Evolutionary conservation across 257 asterid species (phyloP).

Genomic region (Perilla frutescens): DNA sequence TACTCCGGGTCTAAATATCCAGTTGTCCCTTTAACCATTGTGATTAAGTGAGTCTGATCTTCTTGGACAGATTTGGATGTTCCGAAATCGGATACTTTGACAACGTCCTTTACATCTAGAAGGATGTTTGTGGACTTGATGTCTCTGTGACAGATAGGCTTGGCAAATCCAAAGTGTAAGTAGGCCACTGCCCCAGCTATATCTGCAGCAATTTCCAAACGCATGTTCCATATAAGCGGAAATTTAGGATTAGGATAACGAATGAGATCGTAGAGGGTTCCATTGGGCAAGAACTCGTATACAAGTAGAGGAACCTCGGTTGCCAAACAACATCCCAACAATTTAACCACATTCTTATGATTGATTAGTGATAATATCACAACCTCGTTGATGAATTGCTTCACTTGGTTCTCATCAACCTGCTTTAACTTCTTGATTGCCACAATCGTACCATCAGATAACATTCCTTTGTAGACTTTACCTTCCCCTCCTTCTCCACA

Average conservation of each 20-base stretch:
- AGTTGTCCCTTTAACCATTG: constrained; percentile 34
- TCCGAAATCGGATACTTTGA: constrained; percentile 25
- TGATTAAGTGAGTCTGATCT: constrained; percentile 37
- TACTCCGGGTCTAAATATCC: constrained; percentile 25
- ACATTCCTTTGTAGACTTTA: no score
- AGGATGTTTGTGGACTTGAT: no score
- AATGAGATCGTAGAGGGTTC: constrained; percentile 31
- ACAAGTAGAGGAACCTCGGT: constrained; percentile 31
- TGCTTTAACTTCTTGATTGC: no score
- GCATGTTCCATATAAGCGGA: constrained; percentile 23
- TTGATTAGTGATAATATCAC: no score
- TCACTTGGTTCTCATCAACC: no score
- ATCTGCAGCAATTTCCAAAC: constrained; percentile 34
- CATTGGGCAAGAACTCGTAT: constrained; percentile 23
- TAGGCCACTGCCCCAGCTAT: constrained; percentile 33
- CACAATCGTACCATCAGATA: no score
- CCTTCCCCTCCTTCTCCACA: no score
- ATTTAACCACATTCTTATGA: constrained; percentile 13
- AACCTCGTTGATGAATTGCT: no score
- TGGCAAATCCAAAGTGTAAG: constrained; percentile 29
- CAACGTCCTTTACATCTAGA: background rate
- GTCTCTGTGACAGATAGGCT: constrained; percentile 34
- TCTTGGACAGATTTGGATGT: background rate
- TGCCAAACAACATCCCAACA: constrained; percentile 38
- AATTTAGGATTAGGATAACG: background rate